Evolutionary conservation across 192 early-diverging fungal genomes (phyloP), one percentile per base, ranked within the genome.

Genomic region (Backusella sp.): DNA sequence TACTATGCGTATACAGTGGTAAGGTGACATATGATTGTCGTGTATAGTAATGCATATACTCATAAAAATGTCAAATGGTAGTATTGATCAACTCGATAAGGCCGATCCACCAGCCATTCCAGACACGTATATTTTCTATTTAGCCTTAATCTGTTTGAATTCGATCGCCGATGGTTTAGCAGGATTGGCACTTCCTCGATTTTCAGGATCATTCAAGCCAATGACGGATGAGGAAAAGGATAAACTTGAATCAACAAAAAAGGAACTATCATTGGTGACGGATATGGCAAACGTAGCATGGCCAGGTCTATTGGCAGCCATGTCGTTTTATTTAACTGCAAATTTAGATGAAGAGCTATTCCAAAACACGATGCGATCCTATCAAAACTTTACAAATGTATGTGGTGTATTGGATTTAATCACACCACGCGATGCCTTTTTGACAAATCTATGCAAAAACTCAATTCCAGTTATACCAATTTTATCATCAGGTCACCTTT

Each of bases 1-100:
- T 4, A 83, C 84, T 19, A 90, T 94, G 77, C 92, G 90, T 70
- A 84, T 94, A 1, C 89, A 91, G 84, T 91, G 92, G 92, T 93
- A 85, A 59, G 77, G 9, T 42, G 69, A 17, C 19, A 37, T 14
- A 11, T 41, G 11, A 4, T 15, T 44, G 12, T 32, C 32, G 2
- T 32, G 32, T 32, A 32, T 32, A 32, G 32, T 34, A 32, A 66
- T 11, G 11, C 5, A 49, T 49, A 1, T 49, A 49, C 46, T 49
- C 46, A 49, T n/a, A n/a, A 49, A 4, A 49, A n/a, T 6, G 6
- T 49, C 46, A 21, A 49, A 49, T 49, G 46, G 49, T 67, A 89
- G 94, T 79, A 82, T 97, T 68, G 94, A 96, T 83, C 95, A 96
- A 81, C 87, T 99, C 35, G 98, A 99, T 78, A 98, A 98, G 80